phyloP scores from a whole-genome alignment of 192 early-diverging fungal species.

The Gorgonomyces haynaldii region DNA sequence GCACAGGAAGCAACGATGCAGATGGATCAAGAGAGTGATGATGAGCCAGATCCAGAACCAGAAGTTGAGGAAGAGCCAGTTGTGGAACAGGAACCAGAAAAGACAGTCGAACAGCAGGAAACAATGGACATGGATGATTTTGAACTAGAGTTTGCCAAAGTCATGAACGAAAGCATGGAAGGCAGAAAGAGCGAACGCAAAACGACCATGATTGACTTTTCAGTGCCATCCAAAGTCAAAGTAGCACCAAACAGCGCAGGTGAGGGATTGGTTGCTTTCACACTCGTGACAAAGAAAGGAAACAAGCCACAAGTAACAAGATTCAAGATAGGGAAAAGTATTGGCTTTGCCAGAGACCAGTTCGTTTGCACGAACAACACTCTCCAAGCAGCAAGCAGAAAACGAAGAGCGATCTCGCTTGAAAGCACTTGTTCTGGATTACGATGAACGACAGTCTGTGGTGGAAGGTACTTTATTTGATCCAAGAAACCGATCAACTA shows the following conservation, averaged over 20 bases:
- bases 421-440: conserved; percentile 84
- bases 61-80: conserved; percentile 36
- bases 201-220: conserved; percentile 67
- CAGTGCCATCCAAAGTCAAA: conserved; percentile 56
- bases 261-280: conserved; percentile 58
- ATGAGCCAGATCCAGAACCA: conserved; percentile 14
- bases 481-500: too few species aligned
- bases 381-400: conserved; percentile 75
- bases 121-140: conserved; percentile 61
- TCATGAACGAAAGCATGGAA: conserved; percentile 86
- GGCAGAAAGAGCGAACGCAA: conserved; percentile 71
- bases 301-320: conserved; percentile 61
- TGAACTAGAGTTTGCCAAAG: conserved; percentile 77
- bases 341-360: conserved; percentile 74
- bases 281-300: conserved; percentile 71
- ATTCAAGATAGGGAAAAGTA: conserved; percentile 39
- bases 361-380: conserved; percentile 67
- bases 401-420: conserved; percentile 79
- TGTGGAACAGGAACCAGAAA: conserved; percentile 57
- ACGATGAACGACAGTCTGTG: conserved; percentile 80
- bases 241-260: conserved; percentile 10
- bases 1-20: conserved; percentile 30
- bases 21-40: conserved; percentile 23
- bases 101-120: conserved; percentile 51
- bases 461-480: too few species aligned